A percentile compares a stretch with the other conserved stretches of the same genome.
These are phyloP conservation scores for Apiospora aurea DNA, from an alignment of 2,329 filamentous ascomycete genomes.

Conservation along the genomic window DNA sequence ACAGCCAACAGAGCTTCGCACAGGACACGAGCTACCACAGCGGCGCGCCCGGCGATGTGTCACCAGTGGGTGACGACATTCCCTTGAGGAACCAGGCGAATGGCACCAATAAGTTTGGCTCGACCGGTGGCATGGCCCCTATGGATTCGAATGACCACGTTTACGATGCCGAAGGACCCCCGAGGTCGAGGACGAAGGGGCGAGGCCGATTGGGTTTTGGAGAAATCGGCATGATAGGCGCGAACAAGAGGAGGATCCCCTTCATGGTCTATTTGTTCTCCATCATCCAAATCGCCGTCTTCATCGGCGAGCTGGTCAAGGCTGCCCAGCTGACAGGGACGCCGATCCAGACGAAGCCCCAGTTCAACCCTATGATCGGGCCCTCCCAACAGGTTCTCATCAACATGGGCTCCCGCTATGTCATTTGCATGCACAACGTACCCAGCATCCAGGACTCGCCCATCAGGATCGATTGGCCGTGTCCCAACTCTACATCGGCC, in stretches of 20 bases:
- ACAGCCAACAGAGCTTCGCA: constrained; percentile 52
- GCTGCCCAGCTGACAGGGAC: constrained; percentile 83
- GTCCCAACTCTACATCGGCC: constrained; percentile 77
- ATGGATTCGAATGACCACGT: constrained; percentile 62
- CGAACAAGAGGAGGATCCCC: constrained; percentile 66
- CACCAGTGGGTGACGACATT: constrained; percentile 59
- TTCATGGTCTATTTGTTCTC: constrained; percentile 87
- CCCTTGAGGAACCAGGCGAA: constrained; percentile 62
- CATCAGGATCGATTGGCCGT: constrained; percentile 69
- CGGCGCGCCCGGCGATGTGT: constrained; percentile 46
- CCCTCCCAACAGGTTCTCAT: constrained; percentile 90
- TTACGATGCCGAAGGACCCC: constrained; percentile 59
- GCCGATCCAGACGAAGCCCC: constrained; percentile 79
- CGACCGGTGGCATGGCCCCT: constrained; percentile 32
- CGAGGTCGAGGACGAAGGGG: constrained; percentile 37
- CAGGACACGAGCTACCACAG: constrained; percentile 67
- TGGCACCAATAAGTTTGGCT: constrained; percentile 44
- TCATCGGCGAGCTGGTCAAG: constrained; percentile 85
- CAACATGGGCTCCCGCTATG: constrained; percentile 94
- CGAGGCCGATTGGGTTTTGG: constrained; percentile 58
- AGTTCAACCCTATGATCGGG: constrained; percentile 97
- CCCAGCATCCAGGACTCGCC: constrained; percentile 64
- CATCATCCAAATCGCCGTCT: constrained; percentile 79
- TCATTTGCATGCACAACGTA: constrained; percentile 93
- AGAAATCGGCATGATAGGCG: constrained; percentile 65